Evolutionary conservation across 164 flowering plant species (phyloP).

Genomic region (Litsea cubeba): DNA sequence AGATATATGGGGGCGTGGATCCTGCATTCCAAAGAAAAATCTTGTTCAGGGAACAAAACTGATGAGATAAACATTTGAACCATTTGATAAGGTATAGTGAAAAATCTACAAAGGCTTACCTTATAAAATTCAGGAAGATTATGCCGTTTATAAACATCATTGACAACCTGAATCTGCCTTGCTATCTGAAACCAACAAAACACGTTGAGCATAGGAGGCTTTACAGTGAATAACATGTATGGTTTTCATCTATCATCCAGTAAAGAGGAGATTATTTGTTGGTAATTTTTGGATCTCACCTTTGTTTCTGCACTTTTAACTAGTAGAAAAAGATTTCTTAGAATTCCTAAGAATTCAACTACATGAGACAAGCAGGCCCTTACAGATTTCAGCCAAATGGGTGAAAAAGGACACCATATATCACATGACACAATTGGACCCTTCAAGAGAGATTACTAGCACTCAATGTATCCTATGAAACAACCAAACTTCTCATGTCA

Average conservation of each 20-base stretch:
- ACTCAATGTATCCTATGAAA: too few relatives aligned
- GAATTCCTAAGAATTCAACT: too few relatives aligned
- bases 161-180: constrained; percentile 69
- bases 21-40: constrained; percentile 33
- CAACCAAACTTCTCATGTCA: too few relatives aligned
- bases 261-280: too few relatives aligned
- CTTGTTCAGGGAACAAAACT: not conserved
- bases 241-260: too few relatives aligned
- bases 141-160: constrained; percentile 81
- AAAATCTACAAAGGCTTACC: constrained; percentile 30
- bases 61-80: not conserved
- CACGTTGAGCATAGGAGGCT: too few relatives aligned
- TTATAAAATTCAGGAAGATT: constrained; percentile 90
- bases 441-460: not conserved
- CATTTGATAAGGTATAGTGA: not conserved
- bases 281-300: too few relatives aligned
- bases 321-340: too few relatives aligned
- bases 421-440: too few relatives aligned
- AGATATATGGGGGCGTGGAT: constrained; percentile 95
- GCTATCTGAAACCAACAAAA: constrained; percentile 52
- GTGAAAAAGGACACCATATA: too few relatives aligned
- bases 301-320: too few relatives aligned
- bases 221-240: too few relatives aligned
- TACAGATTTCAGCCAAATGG: not conserved
- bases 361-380: not conserved